phyloP scores from a whole-genome alignment of 108 stramenopile genomes.

The Nitzschia palea region DNA sequence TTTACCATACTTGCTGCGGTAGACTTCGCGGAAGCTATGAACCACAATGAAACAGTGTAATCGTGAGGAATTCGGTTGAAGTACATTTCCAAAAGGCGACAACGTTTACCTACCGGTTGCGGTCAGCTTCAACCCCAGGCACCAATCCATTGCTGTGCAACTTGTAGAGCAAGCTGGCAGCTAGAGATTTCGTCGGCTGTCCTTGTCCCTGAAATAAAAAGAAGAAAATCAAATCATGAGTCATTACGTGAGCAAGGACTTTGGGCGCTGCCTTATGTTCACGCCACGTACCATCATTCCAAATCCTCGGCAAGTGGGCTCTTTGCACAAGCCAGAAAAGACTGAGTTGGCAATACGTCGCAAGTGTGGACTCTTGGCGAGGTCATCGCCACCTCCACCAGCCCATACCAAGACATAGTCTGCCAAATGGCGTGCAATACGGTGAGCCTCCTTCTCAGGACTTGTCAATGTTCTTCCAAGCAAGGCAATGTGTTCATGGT shows the following conservation, averaged over 20 bases:
- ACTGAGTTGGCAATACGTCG: constrained; percentile 97
- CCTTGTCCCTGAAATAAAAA: constrained; percentile 40
- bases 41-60: not conserved
- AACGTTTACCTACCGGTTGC: constrained; percentile 34
- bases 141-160: constrained; percentile 77
- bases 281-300: constrained; percentile 50
- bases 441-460: constrained; percentile 90
- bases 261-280: too few species aligned
- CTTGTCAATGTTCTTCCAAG: constrained; percentile 90
- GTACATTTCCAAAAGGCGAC: not conserved
- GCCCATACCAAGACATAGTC: constrained; percentile 96
- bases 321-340: constrained; percentile 89
- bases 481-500: constrained; percentile 99
- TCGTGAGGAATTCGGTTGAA: not conserved
- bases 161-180: constrained; percentile 87
- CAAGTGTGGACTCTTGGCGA: constrained; percentile 96
- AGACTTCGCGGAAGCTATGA: constrained; percentile 79
- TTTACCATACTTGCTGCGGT: constrained; percentile 91
- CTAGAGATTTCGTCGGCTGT: constrained; percentile 69
- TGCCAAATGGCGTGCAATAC: constrained; percentile 92
- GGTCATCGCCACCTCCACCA: constrained; percentile 96
- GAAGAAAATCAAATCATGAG: not conserved
- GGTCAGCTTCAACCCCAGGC: constrained; percentile 78
- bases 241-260: too few species aligned
- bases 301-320: constrained; percentile 88